A percentile compares a stretch with the other conserved stretches of the same genome.
phyloP scores from a whole-genome alignment of 2,329 filamentous ascomycete species.

The Cyphellophora europaea region DNA sequence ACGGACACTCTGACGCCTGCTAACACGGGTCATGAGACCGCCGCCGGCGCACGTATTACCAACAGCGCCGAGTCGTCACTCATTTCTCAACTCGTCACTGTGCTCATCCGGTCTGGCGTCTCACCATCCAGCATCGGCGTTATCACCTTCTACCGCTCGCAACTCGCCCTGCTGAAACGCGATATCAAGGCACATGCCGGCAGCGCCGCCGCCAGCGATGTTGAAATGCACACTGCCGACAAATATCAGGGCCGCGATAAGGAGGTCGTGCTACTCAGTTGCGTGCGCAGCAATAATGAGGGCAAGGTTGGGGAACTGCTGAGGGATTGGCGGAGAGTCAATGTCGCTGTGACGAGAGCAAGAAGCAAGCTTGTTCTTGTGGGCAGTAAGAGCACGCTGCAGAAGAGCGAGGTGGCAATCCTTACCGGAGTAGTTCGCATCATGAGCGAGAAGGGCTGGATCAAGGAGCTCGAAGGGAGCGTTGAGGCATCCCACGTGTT shows the following conservation, averaged over 20 bases:
- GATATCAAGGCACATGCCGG: slow-evolving; percentile 44
- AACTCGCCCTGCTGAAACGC: slow-evolving; percentile 74
- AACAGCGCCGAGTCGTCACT: slow-evolving; percentile 76
- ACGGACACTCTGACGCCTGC: slow-evolving; percentile 63
- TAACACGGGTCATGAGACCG: slow-evolving; percentile 38
- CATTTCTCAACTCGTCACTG: slow-evolving; percentile 69
- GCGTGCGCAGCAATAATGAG: slow-evolving; percentile 78
- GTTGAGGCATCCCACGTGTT: slow-evolving; percentile 54
- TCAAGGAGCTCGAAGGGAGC: slow-evolving; percentile 58
- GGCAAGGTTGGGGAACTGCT: slow-evolving; percentile 82
- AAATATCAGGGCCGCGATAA: slow-evolving; percentile 96
- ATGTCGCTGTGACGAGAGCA: slow-evolving; percentile 89
- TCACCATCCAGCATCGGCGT: slow-evolving; percentile 72
- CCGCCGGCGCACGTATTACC: slow-evolving; percentile 74
- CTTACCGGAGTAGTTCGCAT: slow-evolving; percentile 65
- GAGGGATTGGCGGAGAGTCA: slow-evolving; percentile 85
- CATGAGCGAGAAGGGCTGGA: slow-evolving; percentile 71
- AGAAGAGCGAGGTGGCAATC: slow-evolving; percentile 56
- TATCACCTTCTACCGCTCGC: slow-evolving; percentile 93
- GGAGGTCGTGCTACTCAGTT: slow-evolving; percentile 76
- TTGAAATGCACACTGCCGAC: slow-evolving; percentile 96
- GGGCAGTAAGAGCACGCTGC: slow-evolving; percentile 71
- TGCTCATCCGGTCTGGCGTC: slow-evolving; percentile 67
- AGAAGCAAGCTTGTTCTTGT: slow-evolving; percentile 86
- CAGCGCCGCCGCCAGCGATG: slow-evolving; percentile 38